These are phyloP conservation scores for Oryza rufipogon DNA, from an alignment of 176 grass and related monocot species.

Conservation along the genomic window DNA sequence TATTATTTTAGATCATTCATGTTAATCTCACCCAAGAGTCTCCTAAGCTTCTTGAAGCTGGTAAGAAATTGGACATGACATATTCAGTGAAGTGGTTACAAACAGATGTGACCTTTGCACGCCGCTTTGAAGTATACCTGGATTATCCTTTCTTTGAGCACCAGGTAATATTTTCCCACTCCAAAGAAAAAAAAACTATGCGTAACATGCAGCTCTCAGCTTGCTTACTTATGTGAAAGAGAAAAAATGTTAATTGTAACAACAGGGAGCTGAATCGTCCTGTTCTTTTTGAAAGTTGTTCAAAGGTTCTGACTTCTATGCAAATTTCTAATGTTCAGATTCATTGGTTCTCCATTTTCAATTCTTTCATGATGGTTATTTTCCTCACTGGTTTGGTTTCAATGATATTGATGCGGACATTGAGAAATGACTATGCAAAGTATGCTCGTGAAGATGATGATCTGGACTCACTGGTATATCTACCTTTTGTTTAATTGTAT, in stretches of 20 bases:
- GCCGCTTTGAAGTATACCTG: slow-evolving; percentile 95
- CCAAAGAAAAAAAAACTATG: background rate
- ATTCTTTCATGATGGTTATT: slow-evolving; percentile 99
- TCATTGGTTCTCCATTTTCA: slow-evolving; percentile 99
- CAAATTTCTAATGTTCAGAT: slow-evolving; percentile 62
- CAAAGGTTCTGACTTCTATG: slow-evolving; percentile 27
- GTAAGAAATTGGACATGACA: slow-evolving; percentile 79
- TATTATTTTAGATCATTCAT: slow-evolving; percentile 84
- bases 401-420: slow-evolving; percentile 97
- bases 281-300: slow-evolving; percentile 36
- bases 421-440: slow-evolving; percentile 98
- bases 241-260: slow-evolving; percentile 27
- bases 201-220: background rate
- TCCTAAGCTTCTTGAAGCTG: slow-evolving; percentile 83
- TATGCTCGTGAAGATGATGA: slow-evolving; percentile 99
- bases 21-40: slow-evolving; percentile 97
- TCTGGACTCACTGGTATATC: slow-evolving; percentile 78
- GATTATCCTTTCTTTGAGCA: slow-evolving; percentile 99
- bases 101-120: slow-evolving; percentile 86
- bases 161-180: slow-evolving; percentile 64
- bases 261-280: background rate
- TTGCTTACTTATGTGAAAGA: slow-evolving; percentile 3
- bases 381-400: slow-evolving; percentile 96
- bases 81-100: slow-evolving; percentile 87
- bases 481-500: slow-evolving; percentile 30